Conservation (phyloP, 2,329 filamentous ascomycete species). For the Fusarium decemcellulare region DNA sequence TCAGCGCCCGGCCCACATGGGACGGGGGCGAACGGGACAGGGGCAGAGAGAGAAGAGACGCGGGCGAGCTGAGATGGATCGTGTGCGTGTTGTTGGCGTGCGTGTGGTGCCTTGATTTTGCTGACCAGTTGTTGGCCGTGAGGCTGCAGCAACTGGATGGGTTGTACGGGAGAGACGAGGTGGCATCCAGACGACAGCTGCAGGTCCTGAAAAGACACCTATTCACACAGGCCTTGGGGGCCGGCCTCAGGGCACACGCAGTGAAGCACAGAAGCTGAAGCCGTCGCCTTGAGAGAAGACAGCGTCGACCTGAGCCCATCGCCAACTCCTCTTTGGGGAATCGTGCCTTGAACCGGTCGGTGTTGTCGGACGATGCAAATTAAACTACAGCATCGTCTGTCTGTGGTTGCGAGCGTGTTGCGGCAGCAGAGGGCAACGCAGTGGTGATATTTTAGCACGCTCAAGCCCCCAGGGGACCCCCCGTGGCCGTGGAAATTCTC, state of each 20-base stretch:
- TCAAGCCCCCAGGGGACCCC: slow-evolving; percentile 15
- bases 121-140: slow-evolving; percentile 16
- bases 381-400: slow-evolving; percentile 6
- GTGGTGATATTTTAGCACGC: slow-evolving; percentile 32
- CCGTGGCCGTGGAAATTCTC: slow-evolving; percentile 29
- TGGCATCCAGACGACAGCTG: background rate
- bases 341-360: slow-evolving; percentile 28
- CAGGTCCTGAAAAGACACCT: background rate
- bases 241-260: background rate
- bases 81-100: slow-evolving; percentile 11
- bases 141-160: background rate
- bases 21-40: slow-evolving; percentile 41
- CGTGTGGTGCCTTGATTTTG: slow-evolving; percentile 29
- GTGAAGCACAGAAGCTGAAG: background rate
- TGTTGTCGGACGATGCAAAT: slow-evolving; percentile 22
- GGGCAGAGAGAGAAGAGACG: slow-evolving; percentile 32
- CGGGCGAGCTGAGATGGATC: slow-evolving; percentile 21
- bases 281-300: background rate
- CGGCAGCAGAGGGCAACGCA: slow-evolving; percentile 15
- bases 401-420: slow-evolving; percentile 19
- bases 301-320: slow-evolving; percentile 31
- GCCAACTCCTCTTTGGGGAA: slow-evolving; percentile 42
- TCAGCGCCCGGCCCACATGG: slow-evolving; percentile 29
- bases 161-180: background rate
- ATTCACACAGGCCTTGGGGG: background rate